Evolutionary conservation across 1,284 basidiomycete genomes (phyloP).

Genomic region (Lentinula novae-zelandiae): DNA sequence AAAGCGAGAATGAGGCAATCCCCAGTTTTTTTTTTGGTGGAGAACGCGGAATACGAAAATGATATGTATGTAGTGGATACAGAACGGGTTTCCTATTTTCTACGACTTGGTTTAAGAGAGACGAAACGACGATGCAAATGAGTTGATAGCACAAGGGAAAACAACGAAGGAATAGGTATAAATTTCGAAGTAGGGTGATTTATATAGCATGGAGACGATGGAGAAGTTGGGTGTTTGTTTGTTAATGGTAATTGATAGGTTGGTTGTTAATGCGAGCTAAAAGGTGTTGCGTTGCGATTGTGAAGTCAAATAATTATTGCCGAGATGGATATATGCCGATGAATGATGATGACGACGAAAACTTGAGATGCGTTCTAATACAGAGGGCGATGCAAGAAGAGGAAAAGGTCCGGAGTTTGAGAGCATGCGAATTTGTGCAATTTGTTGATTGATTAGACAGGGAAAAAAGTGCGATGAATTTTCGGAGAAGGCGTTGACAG

Average conservation of each 20-base stretch:
- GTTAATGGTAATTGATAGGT: not conserved
- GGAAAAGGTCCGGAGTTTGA: conserved; percentile 1
- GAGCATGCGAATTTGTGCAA: conserved; percentile 5
- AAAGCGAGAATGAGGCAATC: not conserved
- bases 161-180: not conserved
- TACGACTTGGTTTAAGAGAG: not conserved
- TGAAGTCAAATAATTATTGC: not conserved
- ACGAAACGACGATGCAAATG: not conserved
- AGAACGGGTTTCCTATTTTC: not conserved
- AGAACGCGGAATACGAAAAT: not conserved
- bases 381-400: conserved; percentile 3
- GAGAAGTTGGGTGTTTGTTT: not conserved
- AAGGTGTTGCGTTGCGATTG: not conserved
- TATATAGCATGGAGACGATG: not conserved
- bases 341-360: conserved; percentile 5
- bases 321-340: not conserved
- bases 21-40: not conserved
- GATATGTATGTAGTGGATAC: not conserved
- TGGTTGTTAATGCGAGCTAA: not conserved
- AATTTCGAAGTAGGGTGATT: not conserved
- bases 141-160: not conserved
- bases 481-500: not conserved
- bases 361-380: conserved; percentile 4
- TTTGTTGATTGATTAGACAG: not conserved
- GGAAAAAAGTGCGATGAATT: not conserved